A percentile compares a stretch with the other conserved stretches of the same genome.
These are phyloP conservation scores for Phytophthora macrochlamydospora DNA, from an alignment of 352 stramenopile species.

Conservation along the genomic window DNA sequence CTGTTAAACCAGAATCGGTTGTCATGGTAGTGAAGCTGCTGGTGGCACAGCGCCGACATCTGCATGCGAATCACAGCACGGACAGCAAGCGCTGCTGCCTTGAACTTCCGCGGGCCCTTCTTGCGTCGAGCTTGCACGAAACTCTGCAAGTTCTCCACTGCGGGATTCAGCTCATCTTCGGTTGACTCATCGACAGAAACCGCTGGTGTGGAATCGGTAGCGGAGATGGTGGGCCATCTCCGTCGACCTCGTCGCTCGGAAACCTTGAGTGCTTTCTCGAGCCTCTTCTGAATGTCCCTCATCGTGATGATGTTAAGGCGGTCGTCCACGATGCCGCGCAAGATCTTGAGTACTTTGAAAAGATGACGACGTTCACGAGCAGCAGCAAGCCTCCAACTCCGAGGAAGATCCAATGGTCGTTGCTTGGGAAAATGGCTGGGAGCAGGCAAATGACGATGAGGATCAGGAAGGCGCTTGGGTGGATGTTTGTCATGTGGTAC, in stretches of 20 bases:
- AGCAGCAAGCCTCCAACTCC: slow-evolving; percentile 59
- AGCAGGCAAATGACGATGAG: slow-evolving; percentile 74
- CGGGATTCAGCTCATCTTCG: slow-evolving; percentile 14
- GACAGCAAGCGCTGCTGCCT: slow-evolving; percentile 61
- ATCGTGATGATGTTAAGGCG: slow-evolving; percentile 72
- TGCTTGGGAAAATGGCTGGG: slow-evolving; percentile 60
- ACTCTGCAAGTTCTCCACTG: slow-evolving; percentile 10
- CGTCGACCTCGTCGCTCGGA: slow-evolving; percentile 11
- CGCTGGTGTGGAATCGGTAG: slow-evolving; percentile 11
- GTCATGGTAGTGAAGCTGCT: slow-evolving; percentile 82
- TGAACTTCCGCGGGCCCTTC: slow-evolving; percentile 43
- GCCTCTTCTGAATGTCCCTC: slow-evolving; percentile 60
- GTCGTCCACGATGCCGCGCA: slow-evolving; percentile 85
- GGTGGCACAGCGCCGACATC: slow-evolving; percentile 87
- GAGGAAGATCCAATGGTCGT: slow-evolving; percentile 80
- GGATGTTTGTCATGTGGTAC: slow-evolving; percentile 81
- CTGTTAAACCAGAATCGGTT: slow-evolving; percentile 86
- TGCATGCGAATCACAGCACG: slow-evolving; percentile 84
- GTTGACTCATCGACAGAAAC: slow-evolving; percentile 19
- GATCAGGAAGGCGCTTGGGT: slow-evolving; percentile 80
- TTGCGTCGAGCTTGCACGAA: slow-evolving; percentile 15
- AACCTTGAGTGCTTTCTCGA: slow-evolving; percentile 30
- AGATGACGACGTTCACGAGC: slow-evolving; percentile 78
- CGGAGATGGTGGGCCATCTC: slow-evolving; percentile 5
- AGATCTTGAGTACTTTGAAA: slow-evolving; percentile 86